phyloP scores from a whole-genome alignment of 306 rosid genomes.

The Fragaria vesca region DNA sequence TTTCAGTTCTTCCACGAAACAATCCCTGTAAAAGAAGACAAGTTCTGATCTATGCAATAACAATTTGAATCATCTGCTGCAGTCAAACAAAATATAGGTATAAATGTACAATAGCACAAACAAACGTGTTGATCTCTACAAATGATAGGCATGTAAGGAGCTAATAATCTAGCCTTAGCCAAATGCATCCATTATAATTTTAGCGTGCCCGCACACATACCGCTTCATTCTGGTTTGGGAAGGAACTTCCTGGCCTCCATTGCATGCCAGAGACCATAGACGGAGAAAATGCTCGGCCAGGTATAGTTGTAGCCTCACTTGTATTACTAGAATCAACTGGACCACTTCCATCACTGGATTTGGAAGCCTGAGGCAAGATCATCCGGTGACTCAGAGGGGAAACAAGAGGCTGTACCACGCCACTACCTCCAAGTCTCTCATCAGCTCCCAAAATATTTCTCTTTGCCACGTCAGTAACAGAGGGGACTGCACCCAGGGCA shows the following conservation, averaged over 20 bases:
- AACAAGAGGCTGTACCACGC: conserved; percentile 69
- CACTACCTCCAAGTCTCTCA: conserved; percentile 81
- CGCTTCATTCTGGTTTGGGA: conserved; percentile 72
- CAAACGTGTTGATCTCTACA: neutral
- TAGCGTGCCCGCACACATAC: conserved; percentile 31
- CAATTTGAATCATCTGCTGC: conserved; percentile 1
- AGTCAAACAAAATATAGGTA: neutral
- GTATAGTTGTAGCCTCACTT: conserved; percentile 62
- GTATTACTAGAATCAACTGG: conserved; percentile 62
- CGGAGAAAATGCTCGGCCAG: conserved; percentile 81
- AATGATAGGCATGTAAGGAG: neutral
- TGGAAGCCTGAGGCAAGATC: conserved; percentile 67
- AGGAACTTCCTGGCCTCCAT: conserved; percentile 95
- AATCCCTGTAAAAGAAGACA: conserved; percentile 50
- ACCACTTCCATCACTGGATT: conserved; percentile 61
- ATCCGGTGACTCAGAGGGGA: conserved; percentile 67
- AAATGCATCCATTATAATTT: neutral
- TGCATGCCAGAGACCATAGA: conserved; percentile 82
- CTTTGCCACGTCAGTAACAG: conserved; percentile 69
- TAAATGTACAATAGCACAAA: neutral
- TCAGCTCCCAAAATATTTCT: conserved; percentile 74
- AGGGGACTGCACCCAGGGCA: conserved; percentile 62
- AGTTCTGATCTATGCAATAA: neutral
- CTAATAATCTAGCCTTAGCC: neutral
- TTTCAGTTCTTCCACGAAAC: conserved; percentile 93